A percentile compares a stretch with the other conserved stretches of the same genome.
Evolutionary conservation across 805 yeast genomes (phyloP).

Genomic region (Isabelozyma heimii): DNA sequence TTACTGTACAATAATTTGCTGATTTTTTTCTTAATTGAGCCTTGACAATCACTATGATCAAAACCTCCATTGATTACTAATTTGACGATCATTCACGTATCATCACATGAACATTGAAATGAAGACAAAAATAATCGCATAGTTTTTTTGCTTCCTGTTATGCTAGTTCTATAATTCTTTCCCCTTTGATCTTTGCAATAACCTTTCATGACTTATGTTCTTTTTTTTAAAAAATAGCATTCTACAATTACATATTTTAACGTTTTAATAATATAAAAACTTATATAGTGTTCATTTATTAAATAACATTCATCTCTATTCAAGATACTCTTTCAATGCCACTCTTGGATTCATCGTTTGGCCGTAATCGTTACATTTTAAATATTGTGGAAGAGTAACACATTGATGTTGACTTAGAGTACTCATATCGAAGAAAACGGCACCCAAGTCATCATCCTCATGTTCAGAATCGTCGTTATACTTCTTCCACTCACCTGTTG

Average conservation of each 20-base stretch:
- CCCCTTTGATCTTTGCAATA: no score
- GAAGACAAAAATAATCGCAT: no score
- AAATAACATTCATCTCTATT: no score
- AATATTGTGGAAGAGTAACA: slow-evolving; percentile 7
- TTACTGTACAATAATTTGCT: neutral
- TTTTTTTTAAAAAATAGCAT: no score
- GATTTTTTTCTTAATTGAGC: neutral
- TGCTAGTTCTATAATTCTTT: no score
- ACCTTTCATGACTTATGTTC: no score
- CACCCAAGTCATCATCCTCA: slow-evolving; percentile 7
- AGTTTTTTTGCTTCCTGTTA: no score
- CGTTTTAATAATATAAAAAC: no score
- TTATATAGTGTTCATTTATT: no score
- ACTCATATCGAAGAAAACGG: slow-evolving; percentile 11
- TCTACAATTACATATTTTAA: no score
- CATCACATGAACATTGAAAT: no score
- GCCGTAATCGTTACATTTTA: slow-evolving; percentile 4
- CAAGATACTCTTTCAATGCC: no score
- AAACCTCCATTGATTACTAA: neutral
- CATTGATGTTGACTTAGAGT: slow-evolving; percentile 12
- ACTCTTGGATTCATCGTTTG: neutral
- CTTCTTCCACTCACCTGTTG: slow-evolving; percentile 7
- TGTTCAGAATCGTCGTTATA: neutral
- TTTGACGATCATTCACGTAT: neutral
- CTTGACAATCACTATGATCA: slow-evolving; percentile 1